These are phyloP conservation scores for Hyaloscypha bicolor DNA, from an alignment of 495 filamentous ascomycete species.

Conservation along the genomic window DNA sequence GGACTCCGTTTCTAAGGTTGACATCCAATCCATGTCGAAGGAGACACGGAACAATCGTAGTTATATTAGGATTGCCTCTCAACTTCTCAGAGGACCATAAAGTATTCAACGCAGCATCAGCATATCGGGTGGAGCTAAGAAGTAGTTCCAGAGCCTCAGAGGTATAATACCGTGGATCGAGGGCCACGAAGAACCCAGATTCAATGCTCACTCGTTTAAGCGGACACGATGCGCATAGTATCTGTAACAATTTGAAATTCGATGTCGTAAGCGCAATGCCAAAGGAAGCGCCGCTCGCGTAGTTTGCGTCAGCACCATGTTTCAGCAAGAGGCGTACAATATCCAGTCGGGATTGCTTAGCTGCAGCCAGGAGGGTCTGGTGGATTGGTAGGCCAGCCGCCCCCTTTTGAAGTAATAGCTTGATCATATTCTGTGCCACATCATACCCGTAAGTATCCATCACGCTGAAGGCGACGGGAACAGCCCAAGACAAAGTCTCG, in stretches of 20 bases:
- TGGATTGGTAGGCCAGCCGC: conserved; percentile 11
- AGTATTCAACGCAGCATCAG: conserved; percentile 11
- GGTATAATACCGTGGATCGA: conserved; percentile 16
- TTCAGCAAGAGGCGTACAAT: conserved; percentile 20
- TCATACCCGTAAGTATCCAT: conserved; percentile 12
- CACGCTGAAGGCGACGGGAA: conserved; percentile 13
- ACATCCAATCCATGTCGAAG: conserved; percentile 15
- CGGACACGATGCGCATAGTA: conserved; percentile 9
- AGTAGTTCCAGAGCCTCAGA: conserved; percentile 10
- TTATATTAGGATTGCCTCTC: conserved; percentile 19
- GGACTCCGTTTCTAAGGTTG: conserved; percentile 9
- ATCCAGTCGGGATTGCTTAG: conserved; percentile 12
- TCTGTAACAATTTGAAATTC: conserved; percentile 15
- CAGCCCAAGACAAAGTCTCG: conserved; percentile 14
- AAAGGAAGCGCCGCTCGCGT: conserved; percentile 8
- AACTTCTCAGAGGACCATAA: conserved; percentile 13
- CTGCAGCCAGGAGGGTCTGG: conserved; percentile 18
- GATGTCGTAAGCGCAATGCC: conserved; percentile 4
- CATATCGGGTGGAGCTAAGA: conserved; percentile 2
- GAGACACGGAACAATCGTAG: conserved; percentile 6
- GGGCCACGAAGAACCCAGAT: not conserved
- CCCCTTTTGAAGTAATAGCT: conserved; percentile 14
- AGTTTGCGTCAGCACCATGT: conserved; percentile 23
- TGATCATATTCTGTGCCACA: conserved; percentile 14
- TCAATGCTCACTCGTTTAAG: conserved; percentile 3